Conservation (phyloP, 768 basidiomycete genomes). For the Trametopsis cervina region DNA sequence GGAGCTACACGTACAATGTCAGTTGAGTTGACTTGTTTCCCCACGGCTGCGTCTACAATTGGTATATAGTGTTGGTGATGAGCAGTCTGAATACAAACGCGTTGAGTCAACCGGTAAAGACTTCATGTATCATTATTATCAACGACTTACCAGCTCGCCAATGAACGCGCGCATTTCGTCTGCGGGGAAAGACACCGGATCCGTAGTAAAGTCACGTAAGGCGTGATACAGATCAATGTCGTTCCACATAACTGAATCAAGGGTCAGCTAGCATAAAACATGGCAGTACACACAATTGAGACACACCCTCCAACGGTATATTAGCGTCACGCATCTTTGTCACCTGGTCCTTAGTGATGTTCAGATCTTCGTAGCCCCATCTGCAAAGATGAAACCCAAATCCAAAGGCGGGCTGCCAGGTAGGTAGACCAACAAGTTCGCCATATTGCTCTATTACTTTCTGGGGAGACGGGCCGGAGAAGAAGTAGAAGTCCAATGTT, state of each 20-base stretch:
- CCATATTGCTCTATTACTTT: conserved; percentile 70
- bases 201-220: conserved; percentile 60
- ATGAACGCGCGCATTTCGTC: conserved; percentile 50
- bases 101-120: neutral
- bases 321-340: conserved; percentile 55
- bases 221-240: conserved; percentile 72
- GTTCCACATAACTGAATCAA: conserved; percentile 60
- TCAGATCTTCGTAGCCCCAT: conserved; percentile 47
- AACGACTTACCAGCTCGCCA: conserved; percentile 41
- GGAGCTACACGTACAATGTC: conserved; percentile 45
- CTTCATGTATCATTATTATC: neutral
- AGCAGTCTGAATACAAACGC: conserved; percentile 27
- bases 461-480: conserved; percentile 43
- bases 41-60: conserved; percentile 61
- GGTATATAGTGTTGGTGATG: conserved; percentile 58
- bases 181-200: conserved; percentile 55
- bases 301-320: conserved; percentile 69
- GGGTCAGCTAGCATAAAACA: neutral
- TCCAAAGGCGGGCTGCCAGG: conserved; percentile 68
- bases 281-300: neutral
- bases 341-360: conserved; percentile 50
- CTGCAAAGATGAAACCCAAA: conserved; percentile 76
- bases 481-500: conserved; percentile 72
- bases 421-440: conserved; percentile 56
- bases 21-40: conserved; percentile 48